Base-by-base conservation (phyloP, 352 stramenopile species). In the Pythium utonaiense region DNA sequence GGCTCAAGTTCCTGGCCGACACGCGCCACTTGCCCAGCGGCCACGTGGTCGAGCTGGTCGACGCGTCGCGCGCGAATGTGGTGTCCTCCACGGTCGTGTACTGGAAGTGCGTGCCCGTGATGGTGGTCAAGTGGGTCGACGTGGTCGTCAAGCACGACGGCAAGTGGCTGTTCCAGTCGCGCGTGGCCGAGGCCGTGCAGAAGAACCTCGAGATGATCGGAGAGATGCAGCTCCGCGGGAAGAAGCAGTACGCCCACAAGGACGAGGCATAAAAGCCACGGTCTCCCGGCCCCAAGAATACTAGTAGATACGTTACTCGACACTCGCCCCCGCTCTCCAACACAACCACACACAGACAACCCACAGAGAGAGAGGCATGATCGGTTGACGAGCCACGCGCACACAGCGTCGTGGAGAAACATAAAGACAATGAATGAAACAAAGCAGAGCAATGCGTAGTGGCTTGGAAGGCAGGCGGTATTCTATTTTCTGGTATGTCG, bases 141-240 rank as follows among this genome's bases (percentile, higher is more conserved):
- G 70, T 73, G 13, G 77, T 94, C 31, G 75, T 89, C 57, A 92
- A 91, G 71, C 62, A 66, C 45, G 82, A 88, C 62, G 80, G 80
- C 40, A 69, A 76, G 61, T 94, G 84, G 84, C 60, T 84, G 50
- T 94, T 94, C 69, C 73, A 88, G 68, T 72, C 77, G 53, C 78
- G 84, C 41, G 63, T 68, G 65, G 83, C 80, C 52, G 77, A 94
- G 34, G 73, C 82, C 40, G 79, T 94, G 69, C 84, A 94, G 71
- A 94, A 94, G 73, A 92, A 94, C 70, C 73, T 94, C 63, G 84
- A 94, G 69, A 90, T 92, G 77, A 90, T 94, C 59, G 84, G 78
- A 25, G 84, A 94, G 69, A 94, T 94, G 84, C 84, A 94, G 62
- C 69, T 94, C 45, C 82, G 82, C 41, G 84, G 84, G 67, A 94